phyloP scores from a whole-genome alignment of 2,329 filamentous ascomycete species.

The Cryphonectria nitschkei region DNA sequence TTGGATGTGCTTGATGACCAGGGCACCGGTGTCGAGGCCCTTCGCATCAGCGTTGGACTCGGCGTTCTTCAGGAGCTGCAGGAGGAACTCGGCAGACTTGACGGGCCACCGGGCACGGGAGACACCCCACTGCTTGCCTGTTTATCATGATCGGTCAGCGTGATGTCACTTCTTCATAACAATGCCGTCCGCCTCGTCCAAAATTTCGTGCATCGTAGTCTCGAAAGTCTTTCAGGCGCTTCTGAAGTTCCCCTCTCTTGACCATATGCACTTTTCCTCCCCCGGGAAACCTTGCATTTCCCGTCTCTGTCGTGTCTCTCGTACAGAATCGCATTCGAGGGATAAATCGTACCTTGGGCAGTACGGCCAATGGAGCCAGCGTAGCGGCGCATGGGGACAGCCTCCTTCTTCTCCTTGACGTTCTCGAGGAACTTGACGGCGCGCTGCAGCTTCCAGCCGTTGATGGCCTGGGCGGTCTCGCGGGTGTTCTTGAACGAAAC shows the following conservation, averaged over 20 bases:
- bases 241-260: not conserved
- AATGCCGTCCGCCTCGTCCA: not conserved
- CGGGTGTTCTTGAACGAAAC: conserved; percentile 99
- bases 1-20: conserved; percentile 99
- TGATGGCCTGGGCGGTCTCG: conserved; percentile 99
- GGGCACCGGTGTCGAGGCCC: conserved; percentile 95
- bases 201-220: not conserved
- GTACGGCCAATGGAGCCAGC: conserved; percentile 93
- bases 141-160: conserved; percentile 30
- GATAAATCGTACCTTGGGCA: conserved; percentile 84
- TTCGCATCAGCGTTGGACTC: conserved; percentile 97
- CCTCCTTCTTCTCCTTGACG: conserved; percentile 95
- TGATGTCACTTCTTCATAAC: not conserved
- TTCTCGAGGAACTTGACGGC: conserved; percentile 98
- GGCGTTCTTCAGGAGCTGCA: conserved; percentile 96
- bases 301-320: too few relatives aligned
- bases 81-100: conserved; percentile 98
- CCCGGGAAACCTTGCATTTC: not conserved
- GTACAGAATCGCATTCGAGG: not conserved
- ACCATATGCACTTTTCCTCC: not conserved
- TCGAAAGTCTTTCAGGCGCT: not conserved
- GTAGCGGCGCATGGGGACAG: conserved; percentile 97
- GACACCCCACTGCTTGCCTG: conserved; percentile 99
- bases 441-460: conserved; percentile 96
- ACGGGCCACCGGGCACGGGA: conserved; percentile 97